Conservation (phyloP, 768 basidiomycete genomes). For the Mycena galopus region DNA sequence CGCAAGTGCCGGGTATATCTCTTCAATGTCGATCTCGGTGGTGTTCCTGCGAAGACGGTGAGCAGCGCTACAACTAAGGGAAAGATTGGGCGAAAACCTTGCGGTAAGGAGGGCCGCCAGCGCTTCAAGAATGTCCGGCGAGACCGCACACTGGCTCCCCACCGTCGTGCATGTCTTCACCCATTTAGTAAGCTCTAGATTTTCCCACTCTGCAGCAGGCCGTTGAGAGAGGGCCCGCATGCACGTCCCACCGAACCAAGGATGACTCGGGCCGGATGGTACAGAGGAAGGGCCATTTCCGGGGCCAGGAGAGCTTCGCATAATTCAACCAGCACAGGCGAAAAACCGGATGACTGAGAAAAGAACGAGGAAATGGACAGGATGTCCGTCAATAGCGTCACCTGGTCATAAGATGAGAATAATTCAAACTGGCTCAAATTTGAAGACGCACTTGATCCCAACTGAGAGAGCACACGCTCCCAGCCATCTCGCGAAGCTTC, state of each 20-base stretch:
- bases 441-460: constrained; percentile 27
- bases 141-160: constrained; percentile 67
- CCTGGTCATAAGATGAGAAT: constrained; percentile 46
- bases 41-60: constrained; percentile 39
- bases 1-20: constrained; percentile 66
- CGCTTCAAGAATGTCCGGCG: constrained; percentile 66
- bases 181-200: constrained; percentile 66
- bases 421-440: background rate
- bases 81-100: constrained; percentile 51
- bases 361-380: constrained; percentile 67
- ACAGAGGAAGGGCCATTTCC: constrained; percentile 40
- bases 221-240: constrained; percentile 65
- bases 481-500: constrained; percentile 52
- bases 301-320: constrained; percentile 56
- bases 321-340: constrained; percentile 58
- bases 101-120: constrained; percentile 61
- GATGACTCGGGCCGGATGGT: constrained; percentile 53
- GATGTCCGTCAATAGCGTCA: constrained; percentile 65
- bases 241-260: constrained; percentile 74
- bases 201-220: constrained; percentile 60
- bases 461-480: constrained; percentile 44
- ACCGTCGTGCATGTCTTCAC: constrained; percentile 50
- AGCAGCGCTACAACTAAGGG: background rate
- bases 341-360: constrained; percentile 52
- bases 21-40: constrained; percentile 54